Evolutionary conservation across 192 early-diverging fungal genomes (phyloP).

Genomic region (Podila clonocystis): DNA sequence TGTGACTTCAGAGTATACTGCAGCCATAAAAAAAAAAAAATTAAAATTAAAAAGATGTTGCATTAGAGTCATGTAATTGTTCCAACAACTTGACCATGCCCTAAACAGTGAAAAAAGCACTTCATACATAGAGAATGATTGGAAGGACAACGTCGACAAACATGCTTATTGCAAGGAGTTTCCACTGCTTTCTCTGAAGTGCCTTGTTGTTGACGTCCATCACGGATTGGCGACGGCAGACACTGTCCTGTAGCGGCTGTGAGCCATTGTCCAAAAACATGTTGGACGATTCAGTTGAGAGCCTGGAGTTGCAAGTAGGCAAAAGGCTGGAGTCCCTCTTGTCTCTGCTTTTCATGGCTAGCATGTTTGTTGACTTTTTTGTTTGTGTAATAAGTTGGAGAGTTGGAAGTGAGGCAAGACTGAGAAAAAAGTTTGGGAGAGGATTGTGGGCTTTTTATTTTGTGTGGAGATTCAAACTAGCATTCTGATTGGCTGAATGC

Average conservation of each 20-base stretch:
- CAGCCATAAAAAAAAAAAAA: background rate
- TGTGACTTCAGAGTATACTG: conserved; percentile 25
- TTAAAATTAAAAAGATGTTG: too few relatives aligned
- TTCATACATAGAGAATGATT: conserved; percentile 28
- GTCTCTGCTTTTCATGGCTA: conserved; percentile 13
- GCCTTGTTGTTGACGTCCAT: conserved; percentile 16
- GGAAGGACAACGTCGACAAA: conserved; percentile 21
- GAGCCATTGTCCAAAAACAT: conserved; percentile 6
- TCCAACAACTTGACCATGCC: background rate
- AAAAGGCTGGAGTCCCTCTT: conserved; percentile 15
- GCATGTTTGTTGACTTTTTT: conserved; percentile 12
- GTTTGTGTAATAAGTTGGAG: conserved; percentile 8
- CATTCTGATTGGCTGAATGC: conserved; percentile 8
- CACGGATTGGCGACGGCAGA: conserved; percentile 8
- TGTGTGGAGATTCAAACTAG: background rate
- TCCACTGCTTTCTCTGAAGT: conserved; percentile 19
- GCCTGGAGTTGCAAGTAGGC: conserved; percentile 11
- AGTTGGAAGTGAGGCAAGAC: conserved; percentile 12
- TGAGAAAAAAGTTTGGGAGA: background rate
- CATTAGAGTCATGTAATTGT: background rate
- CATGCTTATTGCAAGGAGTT: conserved; percentile 15
- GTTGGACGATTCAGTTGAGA: conserved; percentile 10
- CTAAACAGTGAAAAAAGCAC: conserved; percentile 6
- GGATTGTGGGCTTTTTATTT: conserved; percentile 7
- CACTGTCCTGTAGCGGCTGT: conserved; percentile 14